Percentiles rank a stretch among this genome's conserved stretches.
Conservation (phyloP, 441 rosid genomes). For the Capsella rubella region DNA sequence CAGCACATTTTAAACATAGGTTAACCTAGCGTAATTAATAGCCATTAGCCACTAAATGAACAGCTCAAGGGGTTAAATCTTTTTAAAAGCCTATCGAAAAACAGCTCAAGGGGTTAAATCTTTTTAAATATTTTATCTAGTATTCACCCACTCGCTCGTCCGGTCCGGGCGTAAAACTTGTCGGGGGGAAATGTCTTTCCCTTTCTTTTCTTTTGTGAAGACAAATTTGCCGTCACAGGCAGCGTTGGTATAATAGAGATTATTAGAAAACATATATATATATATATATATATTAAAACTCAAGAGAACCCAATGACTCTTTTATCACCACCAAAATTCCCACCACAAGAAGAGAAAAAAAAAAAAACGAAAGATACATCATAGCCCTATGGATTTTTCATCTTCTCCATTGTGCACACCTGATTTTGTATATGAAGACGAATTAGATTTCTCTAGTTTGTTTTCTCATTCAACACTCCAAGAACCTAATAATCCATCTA, state of each 20-base stretch:
- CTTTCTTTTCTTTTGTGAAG: too few relatives aligned
- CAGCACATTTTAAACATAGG: constrained; percentile 7
- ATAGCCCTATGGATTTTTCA: constrained; percentile 22
- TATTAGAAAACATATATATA: too few relatives aligned
- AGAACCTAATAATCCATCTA: constrained; percentile 9
- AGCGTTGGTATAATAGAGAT: too few relatives aligned
- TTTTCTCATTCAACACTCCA: constrained; percentile 23
- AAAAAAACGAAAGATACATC: not conserved
- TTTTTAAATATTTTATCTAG: not conserved
- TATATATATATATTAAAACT: too few relatives aligned
- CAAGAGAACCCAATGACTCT: too few relatives aligned
- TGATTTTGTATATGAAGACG: constrained; percentile 22
- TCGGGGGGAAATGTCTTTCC: not conserved
- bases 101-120: not conserved
- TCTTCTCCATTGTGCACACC: constrained; percentile 19
- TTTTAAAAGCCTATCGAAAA: not conserved
- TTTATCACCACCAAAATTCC: not conserved
- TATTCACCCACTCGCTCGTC: not conserved
- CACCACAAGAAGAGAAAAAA: not conserved
- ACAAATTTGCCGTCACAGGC: too few relatives aligned
- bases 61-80: not conserved
- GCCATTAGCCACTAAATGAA: constrained; percentile 37
- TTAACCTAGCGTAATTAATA: not conserved
- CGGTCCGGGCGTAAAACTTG: not conserved
- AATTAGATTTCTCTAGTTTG: constrained; percentile 27